Percentiles rank a stretch among this genome's conserved stretches.
These are phyloP conservation scores for Petunia secreta DNA, from an alignment of 257 asterid genomes.

Conservation along the genomic window DNA sequence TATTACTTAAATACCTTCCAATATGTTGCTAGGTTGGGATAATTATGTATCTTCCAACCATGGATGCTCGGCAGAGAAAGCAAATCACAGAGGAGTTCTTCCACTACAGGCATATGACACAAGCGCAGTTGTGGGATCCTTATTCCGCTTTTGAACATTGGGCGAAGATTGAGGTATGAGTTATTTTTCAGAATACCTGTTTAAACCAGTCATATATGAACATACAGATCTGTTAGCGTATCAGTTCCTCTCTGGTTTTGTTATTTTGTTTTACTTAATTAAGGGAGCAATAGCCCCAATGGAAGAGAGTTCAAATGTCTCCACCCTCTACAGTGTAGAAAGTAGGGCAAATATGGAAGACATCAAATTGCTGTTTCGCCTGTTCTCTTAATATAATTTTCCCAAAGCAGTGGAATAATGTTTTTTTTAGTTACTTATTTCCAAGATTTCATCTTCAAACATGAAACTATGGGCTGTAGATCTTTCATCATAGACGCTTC, in stretches of 20 bases:
- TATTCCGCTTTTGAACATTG: slow-evolving; percentile 91
- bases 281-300: neutral
- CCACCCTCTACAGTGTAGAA: slow-evolving; percentile 5
- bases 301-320: neutral
- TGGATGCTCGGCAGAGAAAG: slow-evolving; percentile 84
- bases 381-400: neutral
- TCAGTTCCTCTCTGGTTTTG: neutral
- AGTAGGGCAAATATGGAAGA: slow-evolving; percentile 13
- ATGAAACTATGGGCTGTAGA: neutral
- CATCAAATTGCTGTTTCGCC: neutral
- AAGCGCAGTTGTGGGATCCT: slow-evolving; percentile 69
- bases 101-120: slow-evolving; percentile 78
- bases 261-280: slow-evolving; percentile 2
- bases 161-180: slow-evolving; percentile 94
- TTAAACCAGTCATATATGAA: neutral
- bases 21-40: slow-evolving; percentile 75
- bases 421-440: neutral
- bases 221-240: neutral
- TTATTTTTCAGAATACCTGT: neutral
- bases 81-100: slow-evolving; percentile 87
- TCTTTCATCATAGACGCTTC: slow-evolving; percentile 5
- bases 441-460: neutral
- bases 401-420: neutral
- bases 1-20: neutral
- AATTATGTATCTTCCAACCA: slow-evolving; percentile 96